Evolutionary conservation across 2,329 filamentous ascomycete genomes (phyloP), one percentile per base, ranked within the genome.

Genomic region (Colletotrichum cereale): DNA sequence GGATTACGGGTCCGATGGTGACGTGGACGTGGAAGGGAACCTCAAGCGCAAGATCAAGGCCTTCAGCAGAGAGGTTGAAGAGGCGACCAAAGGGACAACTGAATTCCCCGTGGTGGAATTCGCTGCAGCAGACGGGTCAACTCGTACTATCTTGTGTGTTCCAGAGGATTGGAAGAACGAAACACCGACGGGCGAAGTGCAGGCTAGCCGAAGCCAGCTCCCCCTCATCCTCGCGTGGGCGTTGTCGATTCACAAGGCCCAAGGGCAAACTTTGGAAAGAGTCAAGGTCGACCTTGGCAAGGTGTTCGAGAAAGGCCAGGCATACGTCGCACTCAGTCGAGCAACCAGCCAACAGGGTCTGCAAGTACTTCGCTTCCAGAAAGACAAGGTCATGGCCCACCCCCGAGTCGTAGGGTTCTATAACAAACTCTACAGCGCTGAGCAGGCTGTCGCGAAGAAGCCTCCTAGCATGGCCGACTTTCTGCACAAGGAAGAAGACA

Each of bases 181-280:
- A 79, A 87, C 97, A n/a, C 96, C 96, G 2, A 97, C 93, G 67
- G 96, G 96, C 57, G 95, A 98, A 79, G 87, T 98, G 0, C 95
- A 97, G 80, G 96, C 96, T 2, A 93, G 94, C 72, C 92, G 96
- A 48, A 88, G 88, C 56, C 93, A 96, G 76, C 82, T 96, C 2
- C 96, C 96, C 0, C 86, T 99, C 62, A 98, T 99, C 73, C 86
- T 99, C 38, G 96, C 96, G 0, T 99, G 96, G 96, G 96, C 96
- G 2, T 84, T 99, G 26, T 97, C 95, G 1, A 99, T 99, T 71
- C 96, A 99, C 85, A 99, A 99, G 82, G 96, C 96, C 0, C 96
- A 98, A 80, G 96, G 96, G 1, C 96, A 98, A 80, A 98, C 96
- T 1, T 84, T 98, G 34, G 95, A 97, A 78, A 88, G 96, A 62